These are phyloP conservation scores for Panellus pusillus DNA, from an alignment of 768 basidiomycete species.

Conservation along the genomic window DNA sequence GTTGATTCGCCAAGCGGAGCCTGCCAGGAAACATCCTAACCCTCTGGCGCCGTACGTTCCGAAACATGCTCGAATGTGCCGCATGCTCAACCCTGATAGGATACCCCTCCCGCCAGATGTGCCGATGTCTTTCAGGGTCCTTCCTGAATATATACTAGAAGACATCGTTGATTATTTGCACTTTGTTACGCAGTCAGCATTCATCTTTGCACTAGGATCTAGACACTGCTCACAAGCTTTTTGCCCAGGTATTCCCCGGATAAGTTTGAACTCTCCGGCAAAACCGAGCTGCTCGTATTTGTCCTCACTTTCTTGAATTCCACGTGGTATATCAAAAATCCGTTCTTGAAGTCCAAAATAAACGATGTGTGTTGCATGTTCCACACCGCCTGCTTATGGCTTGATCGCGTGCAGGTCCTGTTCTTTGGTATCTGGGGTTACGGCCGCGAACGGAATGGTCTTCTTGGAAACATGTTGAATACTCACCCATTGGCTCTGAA, in stretches of 20 bases:
- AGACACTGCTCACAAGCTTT: background rate
- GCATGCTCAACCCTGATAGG: constrained; percentile 39
- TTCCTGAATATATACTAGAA: constrained; percentile 94
- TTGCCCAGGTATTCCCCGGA: constrained; percentile 63
- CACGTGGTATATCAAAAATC: constrained; percentile 98
- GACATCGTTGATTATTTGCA: constrained; percentile 89
- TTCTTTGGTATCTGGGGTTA: constrained; percentile 73
- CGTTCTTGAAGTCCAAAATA: constrained; percentile 94
- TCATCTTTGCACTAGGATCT: background rate
- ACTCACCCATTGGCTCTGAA: constrained; percentile 82
- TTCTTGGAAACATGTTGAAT: constrained; percentile 82
- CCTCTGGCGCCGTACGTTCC: constrained; percentile 61
- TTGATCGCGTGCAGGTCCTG: constrained; percentile 50
- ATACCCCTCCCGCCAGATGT: constrained; percentile 85
- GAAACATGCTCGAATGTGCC: too few relatives aligned
- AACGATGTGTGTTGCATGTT: constrained; percentile 65
- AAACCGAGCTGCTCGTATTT: constrained; percentile 84
- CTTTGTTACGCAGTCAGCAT: constrained; percentile 77
- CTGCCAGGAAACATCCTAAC: constrained; percentile 72
- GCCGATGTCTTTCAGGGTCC: constrained; percentile 78
- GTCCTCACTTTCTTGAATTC: constrained; percentile 88
- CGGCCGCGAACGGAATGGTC: constrained; percentile 63
- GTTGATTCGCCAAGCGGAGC: constrained; percentile 90
- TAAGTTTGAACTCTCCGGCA: constrained; percentile 81
- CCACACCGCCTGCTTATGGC: background rate